Conservation (phyloP, 2,329 filamentous ascomycete species). For the Neocucurbitaria cava region DNA sequence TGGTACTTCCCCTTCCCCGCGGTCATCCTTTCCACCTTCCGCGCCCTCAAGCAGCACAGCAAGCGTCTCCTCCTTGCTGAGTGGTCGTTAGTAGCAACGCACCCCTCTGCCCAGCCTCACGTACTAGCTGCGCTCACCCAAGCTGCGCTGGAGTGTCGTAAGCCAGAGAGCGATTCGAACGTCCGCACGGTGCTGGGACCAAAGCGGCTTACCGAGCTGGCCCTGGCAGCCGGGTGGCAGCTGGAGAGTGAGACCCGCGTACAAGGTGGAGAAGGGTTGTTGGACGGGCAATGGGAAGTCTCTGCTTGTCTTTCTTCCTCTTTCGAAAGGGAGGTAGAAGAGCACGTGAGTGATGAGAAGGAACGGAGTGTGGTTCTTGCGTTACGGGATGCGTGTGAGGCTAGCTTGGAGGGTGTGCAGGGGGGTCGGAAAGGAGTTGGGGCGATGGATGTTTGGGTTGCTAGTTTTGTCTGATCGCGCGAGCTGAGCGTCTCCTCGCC, state of each 20-base stretch:
- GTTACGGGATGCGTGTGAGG: conserved; percentile 27
- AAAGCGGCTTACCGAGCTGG: conserved; percentile 48
- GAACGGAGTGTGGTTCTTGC: conserved; percentile 20
- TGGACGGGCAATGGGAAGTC: conserved; percentile 53
- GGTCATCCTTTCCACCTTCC: conserved; percentile 48
- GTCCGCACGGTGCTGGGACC: conserved; percentile 58
- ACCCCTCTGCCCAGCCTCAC: conserved; percentile 54
- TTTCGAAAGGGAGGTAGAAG: conserved; percentile 22
- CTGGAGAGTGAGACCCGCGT: conserved; percentile 49
- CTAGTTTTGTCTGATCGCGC: conserved; percentile 25
- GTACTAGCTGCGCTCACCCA: conserved; percentile 60
- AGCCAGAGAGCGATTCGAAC: conserved; percentile 52
- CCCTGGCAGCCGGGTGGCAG: conserved; percentile 48
- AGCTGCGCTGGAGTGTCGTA: conserved; percentile 54
- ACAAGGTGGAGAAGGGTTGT: conserved; percentile 49
- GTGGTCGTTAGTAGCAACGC: conserved; percentile 53
- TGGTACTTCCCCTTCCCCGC: conserved; percentile 60
- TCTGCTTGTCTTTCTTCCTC: conserved; percentile 18
- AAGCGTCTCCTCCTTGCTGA: conserved; percentile 55
- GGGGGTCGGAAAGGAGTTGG: conserved; percentile 19
- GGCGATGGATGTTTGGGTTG: conserved; percentile 30
- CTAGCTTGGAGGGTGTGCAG: conserved; percentile 19
- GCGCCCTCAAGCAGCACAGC: conserved; percentile 43
- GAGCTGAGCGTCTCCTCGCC: too few relatives aligned
- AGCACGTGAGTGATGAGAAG: conserved; percentile 19